These are phyloP conservation scores for Trametes villosa DNA, from an alignment of 768 basidiomycete genomes.

Conservation along the genomic window DNA sequence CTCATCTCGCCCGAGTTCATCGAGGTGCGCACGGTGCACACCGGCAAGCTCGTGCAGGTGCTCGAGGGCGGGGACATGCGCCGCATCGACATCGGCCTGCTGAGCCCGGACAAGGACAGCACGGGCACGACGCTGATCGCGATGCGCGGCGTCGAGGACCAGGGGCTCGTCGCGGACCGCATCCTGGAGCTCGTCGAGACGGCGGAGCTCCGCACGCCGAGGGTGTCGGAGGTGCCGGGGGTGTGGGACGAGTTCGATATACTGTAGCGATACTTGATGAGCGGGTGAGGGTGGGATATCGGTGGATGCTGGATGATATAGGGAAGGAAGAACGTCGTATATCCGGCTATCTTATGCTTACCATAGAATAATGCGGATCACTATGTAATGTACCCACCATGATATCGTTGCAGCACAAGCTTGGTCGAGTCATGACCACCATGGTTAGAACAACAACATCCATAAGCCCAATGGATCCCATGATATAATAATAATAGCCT, in stretches of 20 bases:
- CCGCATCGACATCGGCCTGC: constrained; percentile 53
- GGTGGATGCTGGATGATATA: background rate
- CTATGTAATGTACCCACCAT: constrained; percentile 5
- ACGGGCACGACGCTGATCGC: constrained; percentile 55
- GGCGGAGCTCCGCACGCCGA: constrained; percentile 49
- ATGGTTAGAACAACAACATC: no score
- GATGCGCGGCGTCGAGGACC: constrained; percentile 61
- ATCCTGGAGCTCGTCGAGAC: constrained; percentile 76
- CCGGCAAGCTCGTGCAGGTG: constrained; percentile 79
- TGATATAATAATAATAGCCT: background rate
- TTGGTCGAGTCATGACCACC: no score
- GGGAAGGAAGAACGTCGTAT: background rate
- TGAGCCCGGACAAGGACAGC: constrained; percentile 42
- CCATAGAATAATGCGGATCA: constrained; percentile 13
- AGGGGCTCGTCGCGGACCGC: constrained; percentile 43
- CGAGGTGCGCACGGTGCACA: constrained; percentile 68
- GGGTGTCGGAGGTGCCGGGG: constrained; percentile 37
- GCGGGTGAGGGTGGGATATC: background rate
- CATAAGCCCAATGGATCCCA: background rate
- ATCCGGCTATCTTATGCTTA: constrained; percentile 13
- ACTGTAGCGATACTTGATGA: no score
- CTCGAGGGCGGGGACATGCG: constrained; percentile 75
- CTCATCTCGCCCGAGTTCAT: constrained; percentile 77
- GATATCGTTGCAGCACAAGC: background rate
- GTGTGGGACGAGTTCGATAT: constrained; percentile 84